Evolutionary conservation across 306 rosid species (phyloP).

Genomic region (Prunus persica): DNA sequence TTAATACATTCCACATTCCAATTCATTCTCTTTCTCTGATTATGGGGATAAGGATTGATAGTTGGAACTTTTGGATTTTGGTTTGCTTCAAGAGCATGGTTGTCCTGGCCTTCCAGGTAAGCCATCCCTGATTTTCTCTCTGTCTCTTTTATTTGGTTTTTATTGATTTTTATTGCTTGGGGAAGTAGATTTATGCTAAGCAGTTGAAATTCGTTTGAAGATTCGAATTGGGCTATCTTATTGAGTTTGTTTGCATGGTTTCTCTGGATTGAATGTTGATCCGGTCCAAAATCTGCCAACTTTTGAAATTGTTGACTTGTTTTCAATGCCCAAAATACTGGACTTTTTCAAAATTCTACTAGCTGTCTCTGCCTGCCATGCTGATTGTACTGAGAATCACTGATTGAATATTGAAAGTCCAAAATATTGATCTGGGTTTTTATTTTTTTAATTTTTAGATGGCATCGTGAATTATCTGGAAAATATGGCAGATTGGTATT

Average conservation of each 20-base stretch:
- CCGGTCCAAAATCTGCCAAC: background rate
- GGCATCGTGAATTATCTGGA: background rate
- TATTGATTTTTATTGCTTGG: background rate
- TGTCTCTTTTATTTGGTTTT: background rate
- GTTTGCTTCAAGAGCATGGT: background rate
- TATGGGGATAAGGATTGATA: background rate
- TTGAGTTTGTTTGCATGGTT: background rate
- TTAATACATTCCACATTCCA: background rate
- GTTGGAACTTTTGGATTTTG: background rate
- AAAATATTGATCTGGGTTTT: conserved; percentile 3
- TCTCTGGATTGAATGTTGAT: background rate
- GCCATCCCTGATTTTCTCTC: conserved; percentile 2
- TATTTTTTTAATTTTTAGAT: background rate
- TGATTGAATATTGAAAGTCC: background rate
- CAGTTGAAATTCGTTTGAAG: background rate
- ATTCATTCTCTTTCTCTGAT: background rate
- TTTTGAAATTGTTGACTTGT: background rate
- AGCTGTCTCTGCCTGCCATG: background rate
- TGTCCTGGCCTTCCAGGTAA: conserved; percentile 14
- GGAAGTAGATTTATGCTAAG: conserved; percentile 3
- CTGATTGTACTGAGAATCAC: background rate
- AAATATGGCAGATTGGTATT: conserved; percentile 3
- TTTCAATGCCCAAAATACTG: background rate
- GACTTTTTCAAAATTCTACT: background rate
- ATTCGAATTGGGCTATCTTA: background rate